phyloP scores from a whole-genome alignment of 192 early-diverging fungal genomes.

The Phycomyces blakesleeanus region DNA sequence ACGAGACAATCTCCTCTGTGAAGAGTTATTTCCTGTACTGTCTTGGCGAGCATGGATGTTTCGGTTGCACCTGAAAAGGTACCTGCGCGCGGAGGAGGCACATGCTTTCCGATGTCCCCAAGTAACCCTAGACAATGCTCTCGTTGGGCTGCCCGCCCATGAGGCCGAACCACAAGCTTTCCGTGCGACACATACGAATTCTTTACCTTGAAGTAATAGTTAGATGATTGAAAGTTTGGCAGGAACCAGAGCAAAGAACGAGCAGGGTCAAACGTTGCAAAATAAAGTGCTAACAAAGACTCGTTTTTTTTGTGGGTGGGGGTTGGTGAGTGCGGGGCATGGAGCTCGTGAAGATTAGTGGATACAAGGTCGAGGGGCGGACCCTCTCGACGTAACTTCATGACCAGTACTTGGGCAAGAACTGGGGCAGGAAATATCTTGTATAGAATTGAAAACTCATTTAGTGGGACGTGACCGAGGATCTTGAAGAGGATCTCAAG shows the following conservation, averaged over 20 bases:
- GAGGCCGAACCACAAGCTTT: constrained; percentile 22
- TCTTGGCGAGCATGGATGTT: constrained; percentile 1
- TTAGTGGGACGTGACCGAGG: constrained; percentile 25
- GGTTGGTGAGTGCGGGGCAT: neutral
- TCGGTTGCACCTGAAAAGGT: constrained; percentile 26
- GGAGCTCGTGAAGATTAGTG: constrained; percentile 31
- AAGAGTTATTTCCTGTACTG: constrained; percentile 4
- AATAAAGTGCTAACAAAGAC: constrained; percentile 20
- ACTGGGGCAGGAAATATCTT: constrained; percentile 17
- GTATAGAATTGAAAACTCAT: constrained; percentile 14
- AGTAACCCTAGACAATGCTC: constrained; percentile 18
- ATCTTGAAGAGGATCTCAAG: constrained; percentile 26
- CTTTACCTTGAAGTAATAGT: constrained; percentile 28
- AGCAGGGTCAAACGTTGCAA: constrained; percentile 7
- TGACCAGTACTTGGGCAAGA: constrained; percentile 16
- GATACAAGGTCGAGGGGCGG: constrained; percentile 23
- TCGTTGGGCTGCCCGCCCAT: constrained; percentile 6
- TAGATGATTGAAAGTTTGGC: constrained; percentile 13
- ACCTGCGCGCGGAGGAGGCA: constrained; percentile 25
- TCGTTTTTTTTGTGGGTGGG: constrained; percentile 21
- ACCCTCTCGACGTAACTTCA: constrained; percentile 15
- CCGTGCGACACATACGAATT: constrained; percentile 35
- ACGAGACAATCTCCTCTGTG: constrained; percentile 3
- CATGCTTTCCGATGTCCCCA: constrained; percentile 28
- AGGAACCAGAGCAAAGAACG: constrained; percentile 20